These are phyloP conservation scores for Pterocarpus macrocarpus DNA, from an alignment of 306 rosid genomes.

Conservation along the genomic window DNA sequence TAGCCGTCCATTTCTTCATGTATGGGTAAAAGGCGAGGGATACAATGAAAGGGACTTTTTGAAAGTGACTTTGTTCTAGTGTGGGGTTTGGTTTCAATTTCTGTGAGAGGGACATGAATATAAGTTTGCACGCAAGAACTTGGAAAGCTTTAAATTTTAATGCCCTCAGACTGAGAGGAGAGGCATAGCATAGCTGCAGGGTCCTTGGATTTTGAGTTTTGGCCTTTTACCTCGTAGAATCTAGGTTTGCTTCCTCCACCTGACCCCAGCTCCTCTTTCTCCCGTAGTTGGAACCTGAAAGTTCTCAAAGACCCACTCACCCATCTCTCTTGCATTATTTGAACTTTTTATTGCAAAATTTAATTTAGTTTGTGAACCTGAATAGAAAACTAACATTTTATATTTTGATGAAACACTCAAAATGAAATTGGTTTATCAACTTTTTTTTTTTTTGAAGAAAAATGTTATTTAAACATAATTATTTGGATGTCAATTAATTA, in stretches of 20 bases:
- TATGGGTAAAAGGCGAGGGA: slow-evolving; percentile 48
- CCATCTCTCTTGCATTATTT: slow-evolving; percentile 13
- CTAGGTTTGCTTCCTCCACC: background rate
- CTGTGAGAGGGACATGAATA: slow-evolving; percentile 37
- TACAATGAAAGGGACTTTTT: slow-evolving; percentile 44
- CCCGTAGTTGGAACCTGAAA: background rate
- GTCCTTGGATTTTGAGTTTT: slow-evolving; percentile 51
- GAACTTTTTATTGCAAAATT: too few relatives aligned
- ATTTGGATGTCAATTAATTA: too few relatives aligned
- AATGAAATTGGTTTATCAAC: too few relatives aligned
- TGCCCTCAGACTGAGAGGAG: background rate
- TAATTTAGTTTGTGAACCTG: too few relatives aligned
- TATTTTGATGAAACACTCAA: too few relatives aligned
- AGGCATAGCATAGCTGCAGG: slow-evolving; percentile 3
- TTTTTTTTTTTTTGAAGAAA: too few relatives aligned
- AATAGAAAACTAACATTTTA: too few relatives aligned
- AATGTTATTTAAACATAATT: too few relatives aligned
- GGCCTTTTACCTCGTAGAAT: slow-evolving; percentile 45
- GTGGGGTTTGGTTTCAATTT: slow-evolving; percentile 23
- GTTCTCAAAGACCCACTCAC: slow-evolving; percentile 26
- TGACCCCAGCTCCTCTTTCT: background rate
- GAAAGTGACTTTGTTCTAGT: slow-evolving; percentile 50
- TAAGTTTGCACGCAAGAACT: slow-evolving; percentile 40
- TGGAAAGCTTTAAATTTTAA: background rate
- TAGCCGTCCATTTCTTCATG: slow-evolving; percentile 41